phyloP scores from a whole-genome alignment of 2,329 filamentous ascomycete species.

The Cordyceps javanica region DNA sequence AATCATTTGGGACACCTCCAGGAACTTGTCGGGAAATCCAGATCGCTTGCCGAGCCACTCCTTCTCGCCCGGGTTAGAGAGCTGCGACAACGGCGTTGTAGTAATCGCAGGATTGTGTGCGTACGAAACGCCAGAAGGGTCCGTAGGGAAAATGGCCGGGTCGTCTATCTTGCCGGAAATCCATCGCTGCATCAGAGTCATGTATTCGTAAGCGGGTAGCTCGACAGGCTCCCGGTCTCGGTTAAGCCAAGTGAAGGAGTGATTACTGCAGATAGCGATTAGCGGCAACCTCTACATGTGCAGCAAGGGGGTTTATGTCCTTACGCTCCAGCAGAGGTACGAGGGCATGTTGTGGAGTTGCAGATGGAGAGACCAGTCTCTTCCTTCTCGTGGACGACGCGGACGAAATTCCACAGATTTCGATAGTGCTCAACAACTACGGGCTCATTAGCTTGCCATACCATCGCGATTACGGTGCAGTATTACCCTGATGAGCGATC shows the following conservation, averaged over 20 bases:
- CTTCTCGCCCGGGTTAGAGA: slow-evolving; percentile 54
- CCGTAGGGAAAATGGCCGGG: slow-evolving; percentile 81
- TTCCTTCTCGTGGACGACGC: slow-evolving; percentile 81
- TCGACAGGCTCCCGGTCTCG: slow-evolving; percentile 81
- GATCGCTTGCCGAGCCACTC: slow-evolving; percentile 88
- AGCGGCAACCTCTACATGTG: not conserved
- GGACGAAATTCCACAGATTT: slow-evolving; percentile 81
- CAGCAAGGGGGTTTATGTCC: slow-evolving; percentile 31
- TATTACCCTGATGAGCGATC: slow-evolving; percentile 86
- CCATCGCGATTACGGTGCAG: slow-evolving; percentile 15
- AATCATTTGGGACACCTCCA: slow-evolving; percentile 85
- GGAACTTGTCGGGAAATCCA: slow-evolving; percentile 86
- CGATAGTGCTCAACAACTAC: slow-evolving; percentile 89
- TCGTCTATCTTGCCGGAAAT: slow-evolving; percentile 95
- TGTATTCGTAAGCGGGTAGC: slow-evolving; percentile 87
- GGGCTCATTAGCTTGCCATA: not conserved
- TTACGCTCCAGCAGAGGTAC: slow-evolving; percentile 91
- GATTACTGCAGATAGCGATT: slow-evolving; percentile 48
- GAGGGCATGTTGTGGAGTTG: slow-evolving; percentile 76
- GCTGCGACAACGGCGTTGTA: slow-evolving; percentile 54
- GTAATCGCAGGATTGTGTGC: slow-evolving; percentile 55
- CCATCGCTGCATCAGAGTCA: slow-evolving; percentile 94
- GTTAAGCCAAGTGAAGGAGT: slow-evolving; percentile 96
- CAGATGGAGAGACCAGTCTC: slow-evolving; percentile 73
- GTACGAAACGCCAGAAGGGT: slow-evolving; percentile 63